Evolutionary conservation across 176 grass and related monocot species (phyloP), one percentile per base, ranked within the genome.

Genomic region (Cocos nucifera): DNA sequence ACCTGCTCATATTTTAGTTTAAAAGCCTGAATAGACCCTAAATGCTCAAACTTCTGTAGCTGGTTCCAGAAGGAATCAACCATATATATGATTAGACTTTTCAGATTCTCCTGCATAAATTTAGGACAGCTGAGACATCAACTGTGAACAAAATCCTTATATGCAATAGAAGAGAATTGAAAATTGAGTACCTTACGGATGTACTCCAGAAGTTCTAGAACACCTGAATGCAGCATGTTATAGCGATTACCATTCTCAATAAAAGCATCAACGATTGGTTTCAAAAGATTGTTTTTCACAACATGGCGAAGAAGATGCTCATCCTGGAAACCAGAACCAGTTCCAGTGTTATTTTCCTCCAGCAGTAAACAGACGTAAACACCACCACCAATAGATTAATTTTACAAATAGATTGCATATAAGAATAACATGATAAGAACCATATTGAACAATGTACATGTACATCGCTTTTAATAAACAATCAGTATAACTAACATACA

Each of bases 121-220:
- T 44, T 12, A 44, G 10, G 35, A 44, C 35, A 9, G 35, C 35
- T 44, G 35, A 44, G 35, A 44, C 10, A 44, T 12, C 35, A 44
- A 44, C 12, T 44, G 35, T 10, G 10, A 44, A 44, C 35, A 44
- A 44, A 44, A 44, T 44, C 8, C 9, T 44, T 3, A 44, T 12
- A 44, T 3, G 0, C 8, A 44, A 44, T 44, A 44, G 10, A 44
- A 44, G 35, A 44, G 35, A 44, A 44, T 44, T 44, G 35, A 44
- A 39, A 29, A 35, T 44, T 44, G 35, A 62, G 30, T 78, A 96
- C 92, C 92, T 84, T 88, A 58, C 75, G 79, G 65, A 90, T 88
- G 51, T 88, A 85, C 67, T 90, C 92, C 19, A 96, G 71, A 63
- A 96, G 78, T 61, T 79, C 92, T 9, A 96, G 78, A 62, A 87